phyloP scores from a whole-genome alignment of 441 rosid genomes.

The Capsella rubella region DNA sequence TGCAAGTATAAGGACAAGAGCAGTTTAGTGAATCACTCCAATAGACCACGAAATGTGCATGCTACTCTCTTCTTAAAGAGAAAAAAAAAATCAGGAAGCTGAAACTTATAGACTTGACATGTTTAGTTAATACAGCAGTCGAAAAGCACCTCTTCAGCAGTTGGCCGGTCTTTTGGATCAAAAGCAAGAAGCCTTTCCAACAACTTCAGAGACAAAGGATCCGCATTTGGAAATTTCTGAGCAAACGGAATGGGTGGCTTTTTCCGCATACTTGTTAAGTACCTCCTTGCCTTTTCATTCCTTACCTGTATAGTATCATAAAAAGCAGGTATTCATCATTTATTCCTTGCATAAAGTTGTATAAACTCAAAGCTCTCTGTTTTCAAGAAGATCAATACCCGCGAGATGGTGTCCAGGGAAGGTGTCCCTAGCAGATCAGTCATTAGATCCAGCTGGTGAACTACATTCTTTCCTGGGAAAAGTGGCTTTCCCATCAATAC shows the following conservation, averaged over 20 bases:
- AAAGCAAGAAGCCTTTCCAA: conserved; percentile 89
- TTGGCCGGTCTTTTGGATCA: conserved; percentile 92
- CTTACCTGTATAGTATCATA: conserved; percentile 64
- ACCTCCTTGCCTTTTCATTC: conserved; percentile 94
- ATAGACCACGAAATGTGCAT: not conserved
- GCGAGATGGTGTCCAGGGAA: conserved; percentile 83
- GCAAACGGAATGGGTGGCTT: conserved; percentile 74
- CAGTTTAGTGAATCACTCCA: conserved; percentile 6
- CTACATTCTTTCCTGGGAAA: conserved; percentile 94
- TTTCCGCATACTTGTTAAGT: conserved; percentile 94
- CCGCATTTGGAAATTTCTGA: conserved; percentile 85
- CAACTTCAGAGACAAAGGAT: conserved; percentile 75
- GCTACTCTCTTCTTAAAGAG: not conserved
- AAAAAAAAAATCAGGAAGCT: not conserved
- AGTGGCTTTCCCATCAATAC: conserved; percentile 85
- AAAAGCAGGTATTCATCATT: conserved; percentile 2
- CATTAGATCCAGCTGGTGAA: conserved; percentile 91
- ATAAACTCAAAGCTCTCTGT: conserved; percentile 1
- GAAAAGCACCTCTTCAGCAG: conserved; percentile 81
- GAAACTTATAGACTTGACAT: not conserved
- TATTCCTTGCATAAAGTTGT: not conserved
- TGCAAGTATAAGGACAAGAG: conserved; percentile 18
- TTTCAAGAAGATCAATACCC: conserved; percentile 53
- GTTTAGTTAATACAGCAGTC: conserved; percentile 3
- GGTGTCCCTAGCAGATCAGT: conserved; percentile 96